These are phyloP conservation scores for Petunia axillaris DNA, from an alignment of 257 asterid genomes.

Conservation along the genomic window DNA sequence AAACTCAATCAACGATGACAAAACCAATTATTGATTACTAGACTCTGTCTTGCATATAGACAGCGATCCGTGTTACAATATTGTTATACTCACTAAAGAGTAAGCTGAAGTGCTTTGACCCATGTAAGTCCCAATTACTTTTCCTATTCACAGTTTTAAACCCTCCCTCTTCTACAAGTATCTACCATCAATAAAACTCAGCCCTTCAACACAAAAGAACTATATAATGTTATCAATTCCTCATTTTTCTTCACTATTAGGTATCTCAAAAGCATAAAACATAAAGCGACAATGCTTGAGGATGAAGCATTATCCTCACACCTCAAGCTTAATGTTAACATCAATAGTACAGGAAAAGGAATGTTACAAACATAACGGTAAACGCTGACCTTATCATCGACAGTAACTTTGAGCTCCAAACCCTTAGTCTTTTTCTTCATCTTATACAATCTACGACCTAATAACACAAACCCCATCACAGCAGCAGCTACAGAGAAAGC, in stretches of 20 bases:
- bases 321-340: not conserved
- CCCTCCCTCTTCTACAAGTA: slow-evolving; percentile 1
- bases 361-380: not conserved
- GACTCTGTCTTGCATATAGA: not conserved
- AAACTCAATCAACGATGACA: not conserved
- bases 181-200: not conserved
- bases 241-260: not conserved
- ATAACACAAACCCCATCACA: slow-evolving; percentile 75
- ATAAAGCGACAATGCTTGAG: not conserved
- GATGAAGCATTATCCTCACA: not conserved
- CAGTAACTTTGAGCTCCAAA: slow-evolving; percentile 70
- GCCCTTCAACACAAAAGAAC: not conserved
- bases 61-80: not conserved
- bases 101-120: not conserved
- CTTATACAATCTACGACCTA: slow-evolving; percentile 76
- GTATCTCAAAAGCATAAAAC: slow-evolving; percentile 12
- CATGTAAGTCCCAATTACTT: not conserved
- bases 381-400: slow-evolving; percentile 83
- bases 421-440: slow-evolving; percentile 77
- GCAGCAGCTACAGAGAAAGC: slow-evolving; percentile 83
- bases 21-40: not conserved
- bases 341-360: not conserved
- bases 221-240: not conserved
- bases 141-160: not conserved
- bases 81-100: not conserved